phyloP scores from a whole-genome alignment of 306 rosid species.

The Prunus mongolica region DNA sequence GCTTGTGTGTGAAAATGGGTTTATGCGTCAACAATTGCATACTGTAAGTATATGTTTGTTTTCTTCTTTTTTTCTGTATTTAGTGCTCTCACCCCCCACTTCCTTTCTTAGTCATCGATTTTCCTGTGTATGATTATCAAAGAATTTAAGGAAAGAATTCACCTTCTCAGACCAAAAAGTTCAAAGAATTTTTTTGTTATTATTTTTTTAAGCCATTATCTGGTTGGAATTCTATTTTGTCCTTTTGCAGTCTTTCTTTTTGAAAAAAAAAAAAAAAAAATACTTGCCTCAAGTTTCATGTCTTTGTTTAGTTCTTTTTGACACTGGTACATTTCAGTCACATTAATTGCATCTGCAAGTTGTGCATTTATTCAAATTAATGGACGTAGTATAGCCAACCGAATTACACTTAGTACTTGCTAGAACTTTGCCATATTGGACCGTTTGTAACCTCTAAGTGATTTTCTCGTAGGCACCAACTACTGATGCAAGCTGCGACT shows the following conservation, averaged over 20 bases:
- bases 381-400: not conserved
- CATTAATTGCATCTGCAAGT: not conserved
- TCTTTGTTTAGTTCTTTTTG: not conserved
- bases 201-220: not conserved
- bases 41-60: slow-evolving; percentile 48
- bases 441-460: slow-evolving; percentile 14
- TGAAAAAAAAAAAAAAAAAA: not conserved
- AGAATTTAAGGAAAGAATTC: not conserved
- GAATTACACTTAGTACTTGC: slow-evolving; percentile 3
- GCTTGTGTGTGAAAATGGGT: slow-evolving; percentile 91
- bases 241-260: not conserved
- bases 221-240: not conserved
- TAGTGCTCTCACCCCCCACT: not conserved
- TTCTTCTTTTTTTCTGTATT: too few species aligned
- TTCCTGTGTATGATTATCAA: not conserved
- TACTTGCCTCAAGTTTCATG: not conserved
- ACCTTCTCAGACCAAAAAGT: not conserved
- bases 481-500: slow-evolving; percentile 90
- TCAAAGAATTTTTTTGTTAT: not conserved
- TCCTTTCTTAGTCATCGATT: too few species aligned
- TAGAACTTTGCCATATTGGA: slow-evolving; percentile 1
- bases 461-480: slow-evolving; percentile 53
- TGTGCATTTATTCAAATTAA: not conserved
- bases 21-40: slow-evolving; percentile 85
- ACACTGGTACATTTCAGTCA: not conserved